These are phyloP conservation scores for Cytidiella melzeri DNA, from an alignment of 768 basidiomycete genomes.

Conservation along the genomic window DNA sequence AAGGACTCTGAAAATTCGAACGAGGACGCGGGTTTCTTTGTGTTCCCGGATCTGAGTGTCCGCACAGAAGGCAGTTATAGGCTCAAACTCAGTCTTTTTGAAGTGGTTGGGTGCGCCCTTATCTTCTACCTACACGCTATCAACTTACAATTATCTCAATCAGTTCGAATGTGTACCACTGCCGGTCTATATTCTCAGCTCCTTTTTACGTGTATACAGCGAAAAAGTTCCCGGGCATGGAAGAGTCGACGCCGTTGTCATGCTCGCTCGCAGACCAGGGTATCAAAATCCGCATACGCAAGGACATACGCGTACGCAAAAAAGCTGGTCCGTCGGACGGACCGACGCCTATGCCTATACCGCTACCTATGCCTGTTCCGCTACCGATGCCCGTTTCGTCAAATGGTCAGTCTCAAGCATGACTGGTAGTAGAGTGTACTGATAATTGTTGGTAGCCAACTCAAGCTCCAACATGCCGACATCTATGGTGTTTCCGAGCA, in stretches of 20 bases:
- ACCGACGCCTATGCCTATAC: conserved; percentile 19
- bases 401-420: neutral
- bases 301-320: conserved; percentile 83
- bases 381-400: neutral
- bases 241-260: conserved; percentile 87
- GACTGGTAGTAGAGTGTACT: too few species aligned
- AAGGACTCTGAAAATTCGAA: conserved; percentile 56
- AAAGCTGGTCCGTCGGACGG: conserved; percentile 40
- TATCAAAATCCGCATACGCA: conserved; percentile 91
- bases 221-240: conserved; percentile 96
- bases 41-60: conserved; percentile 92
- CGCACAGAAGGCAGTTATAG: conserved; percentile 89
- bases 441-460: too few species aligned
- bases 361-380: conserved; percentile 2
- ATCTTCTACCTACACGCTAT: conserved; percentile 1
- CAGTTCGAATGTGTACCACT: conserved; percentile 83
- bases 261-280: conserved; percentile 93
- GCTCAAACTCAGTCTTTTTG: conserved; percentile 69
- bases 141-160: conserved; percentile 6
- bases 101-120: conserved; percentile 78
- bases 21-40: conserved; percentile 86
- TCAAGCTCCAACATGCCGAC: neutral
- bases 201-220: conserved; percentile 94
- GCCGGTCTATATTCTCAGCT: conserved; percentile 82
- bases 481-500: conserved; percentile 12